Base-by-base conservation (phyloP, 768 basidiomycete genomes). In the Mrakia hoshinonis region DNA sequence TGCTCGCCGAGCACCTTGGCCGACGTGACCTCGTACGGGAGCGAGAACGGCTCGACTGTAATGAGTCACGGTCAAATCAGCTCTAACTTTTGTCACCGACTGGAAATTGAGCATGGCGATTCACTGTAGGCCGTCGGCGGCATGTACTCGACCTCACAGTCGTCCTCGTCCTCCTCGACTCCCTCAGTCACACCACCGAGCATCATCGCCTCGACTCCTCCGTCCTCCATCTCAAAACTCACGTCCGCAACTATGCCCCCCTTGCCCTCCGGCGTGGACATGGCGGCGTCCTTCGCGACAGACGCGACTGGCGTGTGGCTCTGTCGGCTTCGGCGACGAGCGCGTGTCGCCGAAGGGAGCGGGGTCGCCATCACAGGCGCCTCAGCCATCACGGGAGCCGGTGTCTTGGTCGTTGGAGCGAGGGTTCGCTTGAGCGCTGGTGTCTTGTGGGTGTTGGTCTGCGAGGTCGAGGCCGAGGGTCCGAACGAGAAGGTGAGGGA, bases 401-500 rank as follows among this genome's bases (percentile, higher is more conserved):
- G 58, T 15, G 58, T 61, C 20, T 61, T 61, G 36, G 58, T 36
- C 1, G 36, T 36, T 3, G 58, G 34, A 61, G 58, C 58, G 18
- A 36, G 31, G 11, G 58, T 61, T 20, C 36, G 34, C 34, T 61
- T 61, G 31, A 61, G 34, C 9, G 22, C 13, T 36, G 58, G 58
- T 11, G 58, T 61, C 58, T 61, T 61, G 18, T 61, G 58, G 22
- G 31, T 10, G 58, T 20, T 34, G 18, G 29, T 58, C 34, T 26
- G 4, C 7, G 55, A 58, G 54, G 54, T 36, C 22, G 58, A 61
- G 36, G 34, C 11, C 34, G 58, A 61, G 58, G 36, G 58, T 43
- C 43, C 31, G 55, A 34, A 60, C 18, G 31, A 36, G 58, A 61
- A 61, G 58, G 58, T 61, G 58, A 61, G 58, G 58, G 58, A 61